These are phyloP conservation scores for Phialocephala subalpina DNA, from an alignment of 2,329 filamentous ascomycete genomes.

Conservation along the genomic window DNA sequence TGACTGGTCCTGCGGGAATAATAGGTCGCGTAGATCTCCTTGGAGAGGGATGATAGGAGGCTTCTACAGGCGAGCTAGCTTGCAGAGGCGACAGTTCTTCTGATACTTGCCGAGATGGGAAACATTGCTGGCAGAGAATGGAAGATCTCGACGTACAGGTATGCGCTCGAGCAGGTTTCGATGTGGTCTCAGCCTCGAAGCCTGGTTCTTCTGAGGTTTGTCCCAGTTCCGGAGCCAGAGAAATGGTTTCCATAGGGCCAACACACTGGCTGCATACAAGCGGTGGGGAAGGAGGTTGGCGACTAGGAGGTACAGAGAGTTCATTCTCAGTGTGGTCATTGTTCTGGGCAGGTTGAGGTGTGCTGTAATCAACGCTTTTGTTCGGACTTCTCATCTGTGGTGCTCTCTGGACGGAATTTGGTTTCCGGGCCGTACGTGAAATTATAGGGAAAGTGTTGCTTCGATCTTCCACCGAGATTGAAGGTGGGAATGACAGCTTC, in stretches of 20 bases:
- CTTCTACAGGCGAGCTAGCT: slow-evolving; percentile 7
- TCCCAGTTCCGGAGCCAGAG: neutral
- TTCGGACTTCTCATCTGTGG: slow-evolving; percentile 11
- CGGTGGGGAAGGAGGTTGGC: slow-evolving; percentile 8
- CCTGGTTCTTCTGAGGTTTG: neutral
- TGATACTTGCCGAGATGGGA: slow-evolving; percentile 13
- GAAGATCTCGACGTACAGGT: slow-evolving; percentile 26
- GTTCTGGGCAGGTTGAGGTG: neutral
- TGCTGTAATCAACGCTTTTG: slow-evolving; percentile 19
- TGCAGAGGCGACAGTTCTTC: slow-evolving; percentile 14
- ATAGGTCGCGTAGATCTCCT: slow-evolving; percentile 17
- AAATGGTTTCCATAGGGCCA: neutral
- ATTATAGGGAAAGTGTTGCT: slow-evolving; percentile 21
- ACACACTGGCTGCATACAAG: slow-evolving; percentile 9
- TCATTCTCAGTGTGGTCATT: neutral
- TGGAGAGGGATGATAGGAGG: slow-evolving; percentile 7
- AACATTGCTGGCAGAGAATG: slow-evolving; percentile 28
- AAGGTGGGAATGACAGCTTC: slow-evolving; percentile 11
- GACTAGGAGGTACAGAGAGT: neutral
- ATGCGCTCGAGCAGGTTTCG: slow-evolving; percentile 11
- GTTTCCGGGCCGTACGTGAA: neutral
- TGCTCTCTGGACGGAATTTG: neutral
- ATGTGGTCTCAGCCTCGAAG: neutral
- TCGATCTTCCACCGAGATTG: slow-evolving; percentile 9
- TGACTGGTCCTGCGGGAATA: slow-evolving; percentile 11